Evolutionary conservation across 192 early-diverging fungal species (phyloP), one percentile per base, ranked within the genome.

Genomic region (Coemansia sp.): DNA sequence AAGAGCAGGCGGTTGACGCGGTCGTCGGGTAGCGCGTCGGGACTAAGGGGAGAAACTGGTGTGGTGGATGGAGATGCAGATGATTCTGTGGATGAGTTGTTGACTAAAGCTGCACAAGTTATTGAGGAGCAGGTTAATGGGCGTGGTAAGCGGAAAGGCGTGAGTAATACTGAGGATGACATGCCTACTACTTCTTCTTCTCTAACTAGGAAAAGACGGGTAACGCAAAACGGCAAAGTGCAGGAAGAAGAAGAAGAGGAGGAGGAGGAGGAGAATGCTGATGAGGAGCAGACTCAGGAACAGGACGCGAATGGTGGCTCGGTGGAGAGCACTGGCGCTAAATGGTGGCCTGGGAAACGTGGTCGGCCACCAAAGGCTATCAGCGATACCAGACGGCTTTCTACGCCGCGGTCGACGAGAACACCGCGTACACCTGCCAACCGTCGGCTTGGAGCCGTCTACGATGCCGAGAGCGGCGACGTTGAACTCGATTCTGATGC

Each of bases 361-460:
- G 72, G 69, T 6, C 67, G 77, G 16, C 62, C 65, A 14, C 59
- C 68, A 56, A 69, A 65, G 60, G 55, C 49, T 18, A 50, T 48
- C 20, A 78, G 36, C 42, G 16, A 40, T 22, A 20, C 5, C 22
- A n/a, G 59, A 14, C 25, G 42, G 42, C 42, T 45, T 16, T 3
- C 59, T 18, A 48, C 25, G 25, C 22, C 40, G 40, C 31, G 42
- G 42, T 10, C 40, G 42, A 68, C 22, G 68, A 51, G 7, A 77
- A 83, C 58, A 7, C 62, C 38, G 75, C 67, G 16, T 86, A 86
- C 29, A 86, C 5, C 14, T 6, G 30, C 54, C 54, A 17, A 12
- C 14, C 3, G 17, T 45, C 3, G 3, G 42, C 42, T 45, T 5
- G 42, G 17, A 16, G 12, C 5, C 42, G 42, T 8, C 11, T 3